phyloP scores from a whole-genome alignment of 2,329 filamentous ascomycete species.

The Ramularia collo-cygni region DNA sequence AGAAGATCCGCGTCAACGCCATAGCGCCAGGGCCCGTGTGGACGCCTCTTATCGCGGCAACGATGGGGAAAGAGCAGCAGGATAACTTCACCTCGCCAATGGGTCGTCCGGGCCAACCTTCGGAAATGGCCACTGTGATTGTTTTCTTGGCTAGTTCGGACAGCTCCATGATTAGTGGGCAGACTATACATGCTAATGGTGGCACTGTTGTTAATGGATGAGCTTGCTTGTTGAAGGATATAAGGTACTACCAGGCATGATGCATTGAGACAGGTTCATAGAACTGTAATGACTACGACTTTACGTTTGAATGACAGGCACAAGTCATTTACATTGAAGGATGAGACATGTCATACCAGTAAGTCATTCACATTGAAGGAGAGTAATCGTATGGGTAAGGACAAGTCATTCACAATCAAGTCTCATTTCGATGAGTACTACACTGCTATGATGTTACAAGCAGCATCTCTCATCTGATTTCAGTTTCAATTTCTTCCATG shows the following conservation, averaged over 20 bases:
- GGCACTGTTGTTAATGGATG: constrained; percentile 48
- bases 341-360: too few relatives aligned
- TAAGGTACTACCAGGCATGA: neutral
- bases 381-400: too few relatives aligned
- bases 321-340: too few relatives aligned
- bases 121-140: constrained; percentile 73
- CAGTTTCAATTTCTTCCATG: too few relatives aligned
- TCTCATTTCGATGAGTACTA: too few relatives aligned
- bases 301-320: too few relatives aligned
- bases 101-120: constrained; percentile 70
- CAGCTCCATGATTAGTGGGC: constrained; percentile 66
- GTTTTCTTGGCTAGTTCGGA: constrained; percentile 73
- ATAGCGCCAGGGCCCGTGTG: constrained; percentile 74
- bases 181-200: constrained; percentile 61
- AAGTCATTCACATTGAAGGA: too few relatives aligned
- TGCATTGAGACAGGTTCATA: too few relatives aligned
- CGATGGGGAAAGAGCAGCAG: constrained; percentile 64
- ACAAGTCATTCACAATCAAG: too few relatives aligned
- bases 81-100: constrained; percentile 68
- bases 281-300: too few relatives aligned
- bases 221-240: neutral
- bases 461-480: too few relatives aligned
- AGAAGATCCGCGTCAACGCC: constrained; percentile 69
- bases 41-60: constrained; percentile 68
- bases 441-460: too few relatives aligned